Conservation (phyloP, 1,139 yeast species). For the Kazachstania sp. region DNA sequence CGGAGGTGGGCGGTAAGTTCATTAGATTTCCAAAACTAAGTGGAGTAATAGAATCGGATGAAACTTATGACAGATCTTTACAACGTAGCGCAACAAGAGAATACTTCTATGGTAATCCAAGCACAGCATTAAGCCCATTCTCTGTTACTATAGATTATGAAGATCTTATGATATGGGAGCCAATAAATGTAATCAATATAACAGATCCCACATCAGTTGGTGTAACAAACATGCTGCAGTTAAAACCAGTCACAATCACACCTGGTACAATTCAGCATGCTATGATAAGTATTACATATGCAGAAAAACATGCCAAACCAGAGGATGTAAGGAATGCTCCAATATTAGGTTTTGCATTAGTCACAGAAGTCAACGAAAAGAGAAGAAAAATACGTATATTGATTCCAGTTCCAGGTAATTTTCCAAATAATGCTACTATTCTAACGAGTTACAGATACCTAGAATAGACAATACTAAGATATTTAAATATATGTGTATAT, state of each 20-base stretch:
- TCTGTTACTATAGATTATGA: conserved; percentile 48
- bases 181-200: conserved; percentile 24
- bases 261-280: conserved; percentile 51
- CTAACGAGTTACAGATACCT: conserved; percentile 63
- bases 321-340: conserved; percentile 49
- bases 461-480: conserved; percentile 36
- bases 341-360: conserved; percentile 52
- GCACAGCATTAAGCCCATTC: conserved; percentile 68
- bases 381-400: conserved; percentile 64
- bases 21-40: conserved; percentile 23
- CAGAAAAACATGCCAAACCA: conserved; percentile 44
- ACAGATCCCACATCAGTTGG: neutral
- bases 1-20: conserved; percentile 13
- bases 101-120: conserved; percentile 73
- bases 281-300: conserved; percentile 63
- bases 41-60: conserved; percentile 60
- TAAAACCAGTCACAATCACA: conserved; percentile 21
- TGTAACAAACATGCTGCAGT: conserved; percentile 6
- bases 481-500: neutral
- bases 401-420: conserved; percentile 78
- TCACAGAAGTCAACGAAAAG: conserved; percentile 56
- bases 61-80: conserved; percentile 52
- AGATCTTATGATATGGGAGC: conserved; percentile 44
- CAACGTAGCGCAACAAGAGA: conserved; percentile 77
- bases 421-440: conserved; percentile 63